Percentiles rank a stretch among this genome's conserved stretches.
phyloP scores from a whole-genome alignment of 2,329 filamentous ascomycete genomes.

The Colletotrichum cordylinicola region DNA sequence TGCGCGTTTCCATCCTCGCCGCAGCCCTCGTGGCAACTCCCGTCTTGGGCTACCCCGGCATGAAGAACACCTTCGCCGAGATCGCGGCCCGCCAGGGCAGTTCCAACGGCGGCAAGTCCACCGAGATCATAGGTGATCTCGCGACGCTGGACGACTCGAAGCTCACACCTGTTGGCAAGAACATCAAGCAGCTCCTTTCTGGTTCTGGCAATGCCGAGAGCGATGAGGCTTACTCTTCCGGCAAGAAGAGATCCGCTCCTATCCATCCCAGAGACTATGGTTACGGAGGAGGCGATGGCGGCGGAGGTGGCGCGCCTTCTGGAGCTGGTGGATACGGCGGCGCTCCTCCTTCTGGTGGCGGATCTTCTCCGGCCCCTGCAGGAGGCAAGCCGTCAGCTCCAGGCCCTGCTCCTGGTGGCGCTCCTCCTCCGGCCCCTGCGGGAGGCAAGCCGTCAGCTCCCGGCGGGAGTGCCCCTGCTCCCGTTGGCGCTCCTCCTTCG shows the following conservation, averaged over 20 bases:
- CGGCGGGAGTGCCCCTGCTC: not conserved
- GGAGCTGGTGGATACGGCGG: not conserved
- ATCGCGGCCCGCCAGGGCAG: slow-evolving; percentile 5
- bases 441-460: not conserved
- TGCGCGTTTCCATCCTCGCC: slow-evolving; percentile 10
- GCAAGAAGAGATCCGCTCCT: not conserved
- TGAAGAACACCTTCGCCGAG: slow-evolving; percentile 21
- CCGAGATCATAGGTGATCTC: slow-evolving; percentile 42
- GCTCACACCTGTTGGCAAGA: slow-evolving; percentile 36
- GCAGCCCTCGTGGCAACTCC: slow-evolving; percentile 10
- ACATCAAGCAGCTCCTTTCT: slow-evolving; percentile 28
- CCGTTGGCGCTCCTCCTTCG: not conserved
- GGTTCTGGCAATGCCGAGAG: slow-evolving; percentile 31
- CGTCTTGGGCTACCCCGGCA: slow-evolving; percentile 20
- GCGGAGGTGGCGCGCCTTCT: not conserved
- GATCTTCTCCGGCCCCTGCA: not conserved
- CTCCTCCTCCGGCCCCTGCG: not conserved
- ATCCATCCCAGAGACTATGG: not conserved
- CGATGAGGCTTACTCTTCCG: slow-evolving; percentile 20
- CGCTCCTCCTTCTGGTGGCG: not conserved
- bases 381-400: not conserved
- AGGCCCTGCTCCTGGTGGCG: not conserved
- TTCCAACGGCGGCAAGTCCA: not conserved
- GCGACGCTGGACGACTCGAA: slow-evolving; percentile 29
- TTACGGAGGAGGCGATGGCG: not conserved